phyloP scores from a whole-genome alignment of 306 rosid genomes.

The Gillenia trifoliata region DNA sequence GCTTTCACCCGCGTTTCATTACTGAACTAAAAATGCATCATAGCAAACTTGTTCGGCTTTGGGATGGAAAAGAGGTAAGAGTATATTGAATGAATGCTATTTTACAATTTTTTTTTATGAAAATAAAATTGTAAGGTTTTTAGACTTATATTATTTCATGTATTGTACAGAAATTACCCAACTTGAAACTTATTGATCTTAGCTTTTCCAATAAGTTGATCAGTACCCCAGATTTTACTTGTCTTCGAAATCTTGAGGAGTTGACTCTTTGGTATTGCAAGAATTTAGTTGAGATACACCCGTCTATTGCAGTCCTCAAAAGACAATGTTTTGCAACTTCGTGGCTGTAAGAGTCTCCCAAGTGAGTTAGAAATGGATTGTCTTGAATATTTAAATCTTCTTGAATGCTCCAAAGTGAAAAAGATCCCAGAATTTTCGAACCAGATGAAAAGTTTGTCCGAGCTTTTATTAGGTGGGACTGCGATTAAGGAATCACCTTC shows the following conservation, averaged over 20 bases:
- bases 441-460: background rate
- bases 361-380: background rate
- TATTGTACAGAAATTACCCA: background rate
- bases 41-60: constrained; percentile 13
- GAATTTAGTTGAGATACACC: constrained; percentile 4
- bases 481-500: background rate
- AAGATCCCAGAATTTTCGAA: constrained; percentile 5
- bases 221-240: constrained; percentile 14
- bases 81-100: background rate
- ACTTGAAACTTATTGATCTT: constrained; percentile 1
- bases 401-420: constrained; percentile 2
- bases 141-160: background rate
- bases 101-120: too few relatives aligned
- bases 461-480: background rate
- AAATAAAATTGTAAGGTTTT: background rate
- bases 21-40: background rate
- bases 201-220: background rate
- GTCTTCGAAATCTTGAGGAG: background rate
- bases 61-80: constrained; percentile 11
- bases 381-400: background rate
- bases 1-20: background rate
- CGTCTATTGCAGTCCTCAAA: background rate
- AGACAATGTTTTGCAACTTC: background rate
- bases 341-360: constrained; percentile 5
- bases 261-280: background rate